Percentiles rank a stretch among this genome's conserved stretches.
Conservation (phyloP, 2,329 filamentous ascomycete genomes). For the Sporothrix pseudoabietina region DNA sequence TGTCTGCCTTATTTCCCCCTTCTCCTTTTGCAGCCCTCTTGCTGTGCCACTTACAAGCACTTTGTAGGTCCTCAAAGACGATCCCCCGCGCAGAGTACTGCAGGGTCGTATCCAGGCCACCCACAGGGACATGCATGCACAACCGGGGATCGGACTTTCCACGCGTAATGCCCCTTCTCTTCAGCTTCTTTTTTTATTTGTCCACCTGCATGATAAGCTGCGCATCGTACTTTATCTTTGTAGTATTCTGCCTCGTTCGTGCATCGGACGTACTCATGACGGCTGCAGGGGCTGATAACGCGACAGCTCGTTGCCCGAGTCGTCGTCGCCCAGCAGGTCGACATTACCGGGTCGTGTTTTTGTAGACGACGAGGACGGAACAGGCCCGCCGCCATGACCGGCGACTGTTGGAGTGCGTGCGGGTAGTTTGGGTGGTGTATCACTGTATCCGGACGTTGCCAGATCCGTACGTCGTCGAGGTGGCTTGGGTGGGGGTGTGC, state of each 20-base stretch:
- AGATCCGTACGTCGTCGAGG: constrained; percentile 27
- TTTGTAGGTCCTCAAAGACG: neutral
- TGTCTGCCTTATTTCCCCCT: neutral
- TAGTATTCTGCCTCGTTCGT: neutral
- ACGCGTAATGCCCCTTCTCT: neutral
- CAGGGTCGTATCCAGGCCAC: neutral
- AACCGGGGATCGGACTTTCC: neutral
- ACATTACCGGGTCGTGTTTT: constrained; percentile 36
- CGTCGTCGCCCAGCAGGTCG: constrained; percentile 53
- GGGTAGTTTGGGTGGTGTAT: constrained; percentile 34
- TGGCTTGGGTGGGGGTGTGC: constrained; percentile 6
- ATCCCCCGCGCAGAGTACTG: neutral
- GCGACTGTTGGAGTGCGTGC: constrained; percentile 36
- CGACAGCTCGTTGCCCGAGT: constrained; percentile 48
- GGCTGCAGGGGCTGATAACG: constrained; percentile 61
- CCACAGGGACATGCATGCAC: neutral
- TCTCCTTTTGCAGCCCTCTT: neutral
- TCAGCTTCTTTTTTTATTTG: neutral
- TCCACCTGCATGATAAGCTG: neutral
- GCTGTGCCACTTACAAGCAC: neutral
- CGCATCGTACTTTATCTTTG: too few relatives aligned
- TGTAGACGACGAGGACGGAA: constrained; percentile 20
- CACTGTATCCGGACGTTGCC: neutral
- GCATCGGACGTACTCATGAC: constrained; percentile 31
- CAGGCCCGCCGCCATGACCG: constrained; percentile 19